Evolutionary conservation across 2,329 filamentous ascomycete genomes (phyloP).

Genomic region (Colletotrichum noveboracense): DNA sequence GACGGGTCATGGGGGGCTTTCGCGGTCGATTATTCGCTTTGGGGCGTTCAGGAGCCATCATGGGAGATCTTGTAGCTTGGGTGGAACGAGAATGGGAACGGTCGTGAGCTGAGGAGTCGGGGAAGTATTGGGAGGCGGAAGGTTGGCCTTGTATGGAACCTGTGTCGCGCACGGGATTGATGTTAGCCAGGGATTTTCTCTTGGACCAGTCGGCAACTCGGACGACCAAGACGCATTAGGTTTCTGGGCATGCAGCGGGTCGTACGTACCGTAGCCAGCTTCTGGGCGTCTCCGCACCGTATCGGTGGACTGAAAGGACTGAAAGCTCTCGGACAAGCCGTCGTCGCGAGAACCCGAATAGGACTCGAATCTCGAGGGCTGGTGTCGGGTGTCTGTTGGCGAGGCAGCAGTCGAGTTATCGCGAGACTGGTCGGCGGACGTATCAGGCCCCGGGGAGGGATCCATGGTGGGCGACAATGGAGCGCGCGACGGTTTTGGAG

Average conservation of each 20-base stretch:
- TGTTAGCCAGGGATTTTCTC: constrained; percentile 13
- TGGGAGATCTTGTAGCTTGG: constrained; percentile 47
- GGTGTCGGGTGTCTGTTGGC: constrained; percentile 54
- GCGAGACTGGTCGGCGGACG: constrained; percentile 41
- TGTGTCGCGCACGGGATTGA: constrained; percentile 6
- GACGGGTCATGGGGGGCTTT: constrained; percentile 76
- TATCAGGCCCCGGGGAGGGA: constrained; percentile 36
- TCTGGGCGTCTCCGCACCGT: constrained; percentile 65
- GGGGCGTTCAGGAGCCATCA: constrained; percentile 52
- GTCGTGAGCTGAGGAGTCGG: constrained; percentile 43
- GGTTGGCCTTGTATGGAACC: constrained; percentile 21
- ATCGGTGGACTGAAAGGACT: constrained; percentile 65
- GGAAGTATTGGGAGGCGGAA: constrained; percentile 29
- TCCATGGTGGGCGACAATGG: constrained; percentile 45
- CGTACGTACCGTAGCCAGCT: constrained; percentile 57
- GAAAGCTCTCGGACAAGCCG: constrained; percentile 57
- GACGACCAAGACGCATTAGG: constrained; percentile 11
- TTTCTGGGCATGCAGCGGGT: constrained; percentile 20
- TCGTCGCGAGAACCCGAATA: constrained; percentile 44
- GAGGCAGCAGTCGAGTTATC: constrained; percentile 46
- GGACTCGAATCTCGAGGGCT: constrained; percentile 40
- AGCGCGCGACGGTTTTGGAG: background rate
- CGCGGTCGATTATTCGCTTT: constrained; percentile 58
- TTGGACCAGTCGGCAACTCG: constrained; percentile 13
- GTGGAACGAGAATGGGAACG: constrained; percentile 38